phyloP scores from a whole-genome alignment of 129 eudicot species.

The Dittrichia graveolens region DNA sequence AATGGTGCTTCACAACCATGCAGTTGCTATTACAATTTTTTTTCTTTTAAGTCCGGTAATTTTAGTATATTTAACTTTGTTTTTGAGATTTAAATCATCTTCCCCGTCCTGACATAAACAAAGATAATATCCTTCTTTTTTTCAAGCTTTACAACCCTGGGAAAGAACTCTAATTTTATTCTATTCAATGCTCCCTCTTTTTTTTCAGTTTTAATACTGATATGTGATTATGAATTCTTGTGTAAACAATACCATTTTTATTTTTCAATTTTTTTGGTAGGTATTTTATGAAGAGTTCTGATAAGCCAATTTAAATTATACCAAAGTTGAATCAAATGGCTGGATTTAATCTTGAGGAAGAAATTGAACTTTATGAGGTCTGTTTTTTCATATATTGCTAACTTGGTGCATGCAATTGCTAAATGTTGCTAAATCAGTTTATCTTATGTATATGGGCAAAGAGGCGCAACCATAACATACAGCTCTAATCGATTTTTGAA shows the following conservation, averaged over 20 bases:
- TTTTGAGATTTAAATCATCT: conserved; percentile 10
- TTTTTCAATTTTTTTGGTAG: conserved; percentile 67
- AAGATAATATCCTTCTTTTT: conserved; percentile 17
- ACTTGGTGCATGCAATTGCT: too few species aligned
- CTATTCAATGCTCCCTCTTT: not conserved
- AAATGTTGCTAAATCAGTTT: too few species aligned
- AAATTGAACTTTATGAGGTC: conserved; percentile 84
- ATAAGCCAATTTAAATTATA: conserved; percentile 63
- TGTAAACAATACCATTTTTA: not conserved
- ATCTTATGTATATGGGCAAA: too few species aligned
- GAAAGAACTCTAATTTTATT: conserved; percentile 8
- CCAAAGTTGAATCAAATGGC: conserved; percentile 67
- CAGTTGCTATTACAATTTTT: not conserved
- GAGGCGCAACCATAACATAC: too few species aligned
- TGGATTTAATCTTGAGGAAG: conserved; percentile 74
- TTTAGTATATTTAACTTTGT: not conserved
- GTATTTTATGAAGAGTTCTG: conserved; percentile 60
- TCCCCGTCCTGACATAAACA: conserved; percentile 9
- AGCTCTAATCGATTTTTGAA: too few species aligned
- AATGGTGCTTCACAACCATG: conserved; percentile 74
- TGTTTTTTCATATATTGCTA: conserved; percentile 20
- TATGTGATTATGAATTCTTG: not conserved
- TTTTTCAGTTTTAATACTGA: not conserved
- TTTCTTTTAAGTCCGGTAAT: not conserved
- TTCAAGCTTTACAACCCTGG: conserved; percentile 19